Base-by-base conservation (phyloP, 352 stramenopile species). In the Globisporangium parvum region DNA sequence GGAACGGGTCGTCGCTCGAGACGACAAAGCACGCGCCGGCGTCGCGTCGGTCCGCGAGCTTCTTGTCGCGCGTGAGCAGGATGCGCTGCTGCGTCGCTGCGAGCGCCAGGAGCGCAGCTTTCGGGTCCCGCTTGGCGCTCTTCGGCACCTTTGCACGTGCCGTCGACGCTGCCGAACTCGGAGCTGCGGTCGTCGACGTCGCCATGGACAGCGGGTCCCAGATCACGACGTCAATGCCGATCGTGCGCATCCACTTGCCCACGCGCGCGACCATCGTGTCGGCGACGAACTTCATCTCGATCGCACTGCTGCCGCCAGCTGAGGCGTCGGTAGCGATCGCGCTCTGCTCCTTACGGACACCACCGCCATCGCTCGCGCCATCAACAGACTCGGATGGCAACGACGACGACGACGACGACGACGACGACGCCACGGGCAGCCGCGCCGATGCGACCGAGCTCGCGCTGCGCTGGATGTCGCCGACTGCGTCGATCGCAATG, bases 21-120 rank as follows among this genome's bases (percentile, higher is more conserved):
- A 93, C 73, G 3, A 91, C 76, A 55, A 89, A 89, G 62, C 80
- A 93, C 2, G 80, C 82, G 10, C 80, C 76, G 3, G 80, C 77
- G 53, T 88, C 79, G 3, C 82, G 76, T 20, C 81, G 70, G 23
- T 75, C 67, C 0, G 78, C 76, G 10, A 93, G 61, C 24, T 88
- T 88, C 61, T 86, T 88, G 67, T 91, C 82, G 6, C 80, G 69
- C 8, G 82, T 93, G 47, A 93, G 40, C 6, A 93, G 40, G 31
- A 91, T 88, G n/a, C 82, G 76, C 37, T 89, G 71, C 44, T 93
- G 80, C 3, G 55, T 60, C n/a, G 69, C 67, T 0, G 82, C 75
- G 8, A 82, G 37, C 3, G 63, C 63, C 6, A 93, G 53, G 41
- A 93, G 40, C 42, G 66, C 60, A 3, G 59, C 62, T 46, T 86